phyloP scores from a whole-genome alignment of 2,329 filamentous ascomycete genomes.

The Fusarium agapanthi region DNA sequence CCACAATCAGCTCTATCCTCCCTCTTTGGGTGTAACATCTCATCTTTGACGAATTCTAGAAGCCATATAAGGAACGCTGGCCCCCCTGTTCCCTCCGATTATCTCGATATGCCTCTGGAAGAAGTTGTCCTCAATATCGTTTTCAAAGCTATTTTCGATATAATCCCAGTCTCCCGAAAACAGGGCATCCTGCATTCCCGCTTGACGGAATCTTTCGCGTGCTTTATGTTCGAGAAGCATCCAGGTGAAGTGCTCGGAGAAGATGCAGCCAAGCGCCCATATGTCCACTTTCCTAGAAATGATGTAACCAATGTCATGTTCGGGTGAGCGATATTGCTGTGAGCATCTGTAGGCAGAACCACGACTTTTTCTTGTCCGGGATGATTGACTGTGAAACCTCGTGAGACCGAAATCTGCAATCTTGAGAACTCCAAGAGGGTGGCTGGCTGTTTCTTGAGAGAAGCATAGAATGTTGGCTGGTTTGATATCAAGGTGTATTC shows the following conservation, averaged over 20 bases:
- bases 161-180: neutral
- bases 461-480: neutral
- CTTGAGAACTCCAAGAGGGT: neutral
- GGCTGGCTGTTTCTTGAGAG: neutral
- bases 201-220: fast-evolving
- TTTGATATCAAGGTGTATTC: neutral
- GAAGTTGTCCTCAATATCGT: neutral
- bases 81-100: neutral
- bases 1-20: neutral
- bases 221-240: neutral
- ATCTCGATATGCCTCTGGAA: neutral
- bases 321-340: neutral
- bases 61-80: fast-evolving
- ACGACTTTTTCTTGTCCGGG: neutral
- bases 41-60: neutral
- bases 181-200: fast-evolving
- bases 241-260: neutral
- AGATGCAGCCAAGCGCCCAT: slow-evolving; percentile 5
- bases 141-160: neutral
- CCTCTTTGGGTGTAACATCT: neutral
- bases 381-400: neutral
- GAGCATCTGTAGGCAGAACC: neutral
- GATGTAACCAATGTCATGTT: neutral
- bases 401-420: slow-evolving; percentile 2
- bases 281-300: neutral